Evolutionary conservation across 2,329 filamentous ascomycete species (phyloP).

Genomic region (Botryosphaeria dothidea): DNA sequence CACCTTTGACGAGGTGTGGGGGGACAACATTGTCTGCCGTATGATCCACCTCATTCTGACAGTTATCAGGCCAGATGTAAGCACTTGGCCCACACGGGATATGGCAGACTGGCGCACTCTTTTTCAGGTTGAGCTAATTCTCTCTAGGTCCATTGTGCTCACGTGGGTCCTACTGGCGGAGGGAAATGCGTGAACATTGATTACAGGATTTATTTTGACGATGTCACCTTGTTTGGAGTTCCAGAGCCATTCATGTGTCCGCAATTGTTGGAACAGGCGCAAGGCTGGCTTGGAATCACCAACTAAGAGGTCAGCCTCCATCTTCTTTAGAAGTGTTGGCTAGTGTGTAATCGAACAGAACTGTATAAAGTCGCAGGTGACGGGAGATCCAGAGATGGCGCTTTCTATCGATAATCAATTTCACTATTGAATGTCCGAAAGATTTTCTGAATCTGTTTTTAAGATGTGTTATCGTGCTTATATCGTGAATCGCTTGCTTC

Average conservation of each 20-base stretch:
- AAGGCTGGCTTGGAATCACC: neutral
- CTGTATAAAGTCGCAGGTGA: too few species aligned
- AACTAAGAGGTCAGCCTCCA: too few species aligned
- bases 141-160: constrained; percentile 27
- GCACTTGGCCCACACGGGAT: neutral
- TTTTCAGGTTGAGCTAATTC: neutral
- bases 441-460: too few species aligned
- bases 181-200: constrained; percentile 32
- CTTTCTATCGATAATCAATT: too few species aligned
- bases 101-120: too few species aligned
- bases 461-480: too few species aligned
- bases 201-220: constrained; percentile 30
- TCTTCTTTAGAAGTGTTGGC: too few species aligned
- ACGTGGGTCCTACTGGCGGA: constrained; percentile 32
- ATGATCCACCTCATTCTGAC: constrained; percentile 44
- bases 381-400: too few species aligned
- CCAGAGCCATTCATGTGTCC: constrained; percentile 2
- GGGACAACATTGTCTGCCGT: constrained; percentile 47
- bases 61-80: constrained; percentile 26
- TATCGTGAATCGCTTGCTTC: too few species aligned
- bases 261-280: neutral
- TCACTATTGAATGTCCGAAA: too few species aligned
- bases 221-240: constrained; percentile 24
- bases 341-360: too few species aligned
- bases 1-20: constrained; percentile 46